Base-by-base conservation (phyloP, 495 filamentous ascomycete genomes). In the Arthonia radiata region DNA sequence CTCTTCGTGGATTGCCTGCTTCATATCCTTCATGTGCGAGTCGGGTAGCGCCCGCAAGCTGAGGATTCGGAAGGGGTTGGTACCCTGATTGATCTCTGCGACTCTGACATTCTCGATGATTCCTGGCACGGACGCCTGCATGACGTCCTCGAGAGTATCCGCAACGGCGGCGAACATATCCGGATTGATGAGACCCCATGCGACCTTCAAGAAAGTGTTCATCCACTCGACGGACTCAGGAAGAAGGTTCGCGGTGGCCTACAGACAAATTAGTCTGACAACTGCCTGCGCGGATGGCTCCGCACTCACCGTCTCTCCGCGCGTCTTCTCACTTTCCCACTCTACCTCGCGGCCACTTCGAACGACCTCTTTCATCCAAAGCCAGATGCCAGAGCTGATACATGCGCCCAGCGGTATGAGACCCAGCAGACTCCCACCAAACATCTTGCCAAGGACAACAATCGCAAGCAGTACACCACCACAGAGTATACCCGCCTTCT, bases 191-290 rank as follows among this genome's bases (percentile, higher is more conserved):
- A 92, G 50, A 2, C 77, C 76, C 82, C 83, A 94, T 8, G 82
- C 53, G 25, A 90, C 57, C 0, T 61, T 61, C 9, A 94, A 42
- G 19, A 86, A 60, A 0, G 67, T 78, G 42, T 94, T 93, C 64
- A 94, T 67, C 83, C 83, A 93, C 50, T 80, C 74, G 3, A 90
- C 81, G 1, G 74, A 83, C 46, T 93, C 83, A 0, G 83, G 83
- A 7, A 94, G 71, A 3, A 94, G 52, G 36, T 92, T 92, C 16
- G 70, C 73, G 17, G 64, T 71, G 12, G 71, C 68, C 61, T 69
- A 25, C n/a, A 11, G 27, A 16, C 3, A 22, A 7, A 24, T 11
- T 25, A 24, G 14, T 28, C 31, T 13, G 29, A 10, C 22, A 18
- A 4, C 2, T 18, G 15, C 16, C 4, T 27, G 23, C 3, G 1